A percentile compares a stretch with the other conserved stretches of the same genome.
Evolutionary conservation across 768 basidiomycete species (phyloP).

Genomic region (Phlebiopsis gigantea): DNA sequence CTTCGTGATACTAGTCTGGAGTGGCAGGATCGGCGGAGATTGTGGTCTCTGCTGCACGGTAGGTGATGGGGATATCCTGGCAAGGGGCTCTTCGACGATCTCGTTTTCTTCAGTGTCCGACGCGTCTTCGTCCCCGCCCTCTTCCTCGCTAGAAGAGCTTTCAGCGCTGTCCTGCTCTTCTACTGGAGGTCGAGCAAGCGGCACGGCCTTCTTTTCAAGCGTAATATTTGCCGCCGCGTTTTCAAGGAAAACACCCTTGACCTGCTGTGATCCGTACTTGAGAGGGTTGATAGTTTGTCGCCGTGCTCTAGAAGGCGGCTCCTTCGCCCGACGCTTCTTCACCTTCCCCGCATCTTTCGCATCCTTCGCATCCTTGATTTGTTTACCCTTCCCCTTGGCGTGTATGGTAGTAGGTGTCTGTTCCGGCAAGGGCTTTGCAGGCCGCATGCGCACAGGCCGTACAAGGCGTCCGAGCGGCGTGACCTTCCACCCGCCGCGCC

Average conservation of each 20-base stretch:
- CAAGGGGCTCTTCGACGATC: background rate
- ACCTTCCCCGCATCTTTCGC: constrained; percentile 17
- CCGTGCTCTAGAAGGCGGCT: constrained; percentile 54
- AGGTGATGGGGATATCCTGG: background rate
- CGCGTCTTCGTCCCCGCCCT: constrained; percentile 19
- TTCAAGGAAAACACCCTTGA: constrained; percentile 65
- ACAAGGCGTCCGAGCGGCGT: constrained; percentile 63
- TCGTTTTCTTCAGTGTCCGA: background rate
- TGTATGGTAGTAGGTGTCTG: constrained; percentile 13
- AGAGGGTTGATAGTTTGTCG: constrained; percentile 67
- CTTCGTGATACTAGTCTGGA: constrained; percentile 19
- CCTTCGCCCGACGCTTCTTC: constrained; percentile 39
- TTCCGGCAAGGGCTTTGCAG: constrained; percentile 50
- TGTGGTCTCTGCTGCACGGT: background rate
- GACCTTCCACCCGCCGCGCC: constrained; percentile 61
- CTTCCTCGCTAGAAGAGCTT: background rate
- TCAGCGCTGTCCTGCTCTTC: constrained; percentile 16
- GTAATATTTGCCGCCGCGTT: background rate
- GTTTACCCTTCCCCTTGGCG: constrained; percentile 6
- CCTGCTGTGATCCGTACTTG: constrained; percentile 61
- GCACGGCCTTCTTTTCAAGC: background rate
- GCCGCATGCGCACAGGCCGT: constrained; percentile 66
- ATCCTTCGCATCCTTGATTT: constrained; percentile 10
- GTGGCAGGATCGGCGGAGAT: constrained; percentile 20
- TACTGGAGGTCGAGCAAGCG: background rate